Conservation (phyloP, 2,329 filamentous ascomycete genomes). For the Hypoxylon sp. region DNA sequence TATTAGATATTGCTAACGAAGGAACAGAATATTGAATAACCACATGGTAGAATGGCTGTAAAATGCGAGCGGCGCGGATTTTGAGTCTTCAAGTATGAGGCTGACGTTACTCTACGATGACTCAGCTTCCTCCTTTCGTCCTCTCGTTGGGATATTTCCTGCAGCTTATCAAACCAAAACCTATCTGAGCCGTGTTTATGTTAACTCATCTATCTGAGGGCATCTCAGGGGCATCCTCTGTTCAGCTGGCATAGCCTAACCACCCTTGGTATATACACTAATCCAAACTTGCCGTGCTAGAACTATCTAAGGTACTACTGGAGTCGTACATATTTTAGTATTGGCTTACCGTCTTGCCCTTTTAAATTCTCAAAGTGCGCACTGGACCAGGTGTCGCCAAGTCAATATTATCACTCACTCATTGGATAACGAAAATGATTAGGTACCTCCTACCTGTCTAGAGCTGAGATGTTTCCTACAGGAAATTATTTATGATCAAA, state of each 20-base stretch:
- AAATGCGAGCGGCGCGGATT: slow-evolving; percentile 3
- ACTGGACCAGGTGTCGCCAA: neutral
- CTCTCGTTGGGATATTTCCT: neutral
- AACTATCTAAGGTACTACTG: no score
- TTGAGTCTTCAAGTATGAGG: neutral
- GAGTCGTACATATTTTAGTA: no score
- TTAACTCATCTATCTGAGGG: neutral
- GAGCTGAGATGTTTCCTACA: no score
- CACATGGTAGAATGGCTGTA: neutral
- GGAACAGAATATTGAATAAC: neutral
- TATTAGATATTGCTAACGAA: neutral
- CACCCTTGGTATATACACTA: neutral
- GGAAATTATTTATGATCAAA: neutral
- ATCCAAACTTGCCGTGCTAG: no score
- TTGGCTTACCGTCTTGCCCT: no score
- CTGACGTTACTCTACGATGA: neutral
- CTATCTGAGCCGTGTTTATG: neutral
- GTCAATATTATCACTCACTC: neutral
- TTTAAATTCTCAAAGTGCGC: no score
- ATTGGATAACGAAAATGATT: neutral
- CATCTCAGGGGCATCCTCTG: neutral
- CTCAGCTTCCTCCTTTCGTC: neutral
- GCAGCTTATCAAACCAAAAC: neutral
- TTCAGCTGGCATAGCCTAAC: neutral
- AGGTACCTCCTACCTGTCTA: neutral